Evolutionary conservation across 352 stramenopile species (phyloP), one percentile per base, ranked within the genome.

Genomic region (Pythium pectinolyticum): DNA sequence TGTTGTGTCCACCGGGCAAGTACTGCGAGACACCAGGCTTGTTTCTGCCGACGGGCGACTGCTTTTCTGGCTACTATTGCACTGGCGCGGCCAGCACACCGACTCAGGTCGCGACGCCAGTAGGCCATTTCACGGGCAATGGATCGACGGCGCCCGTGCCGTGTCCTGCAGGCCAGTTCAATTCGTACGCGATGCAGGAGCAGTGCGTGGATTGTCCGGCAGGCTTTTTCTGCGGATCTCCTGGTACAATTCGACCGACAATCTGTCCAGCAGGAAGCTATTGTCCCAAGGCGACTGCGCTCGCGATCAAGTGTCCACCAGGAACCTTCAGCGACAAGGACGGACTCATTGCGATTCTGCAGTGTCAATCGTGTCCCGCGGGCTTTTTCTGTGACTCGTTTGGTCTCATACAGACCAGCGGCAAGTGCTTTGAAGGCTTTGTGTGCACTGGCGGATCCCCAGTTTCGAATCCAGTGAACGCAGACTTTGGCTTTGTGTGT

Each of bases 381-480:
- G 93, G 93, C 0, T 81, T 72, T 25, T 98, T 91, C 46, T 98
- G 94, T 63, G 91, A 97, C 49, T 87, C 89, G 17, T 93, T 89
- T 49, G 87, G 83, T 1, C 58, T 88, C 1, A 77, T 63, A 0
- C 35, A 47, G 3, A 78, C 75, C 17, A 90, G 80, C 63, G 82
- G 77, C 0, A 67, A 63, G 5, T 93, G 84, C 53, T 73, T 89
- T 10, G 80, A 78, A 59, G 84, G 84, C 0, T 91, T 88, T 62
- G 69, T 91, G 3, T 93, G 84, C 39, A 47, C 56, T 5, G 78
- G 66, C 51, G 79, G 39, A 14, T 96, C 84, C 0, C 73, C 79
- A 9, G 69, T 89, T 39, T 57, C 75, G 19, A 94, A 90, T 47
- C 81, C 82, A 1, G 69, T 84, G 8, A 45, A 57, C 5, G 63